Evolutionary conservation across 306 rosid species (phyloP).

Genomic region (Castanopsis chinensis): DNA sequence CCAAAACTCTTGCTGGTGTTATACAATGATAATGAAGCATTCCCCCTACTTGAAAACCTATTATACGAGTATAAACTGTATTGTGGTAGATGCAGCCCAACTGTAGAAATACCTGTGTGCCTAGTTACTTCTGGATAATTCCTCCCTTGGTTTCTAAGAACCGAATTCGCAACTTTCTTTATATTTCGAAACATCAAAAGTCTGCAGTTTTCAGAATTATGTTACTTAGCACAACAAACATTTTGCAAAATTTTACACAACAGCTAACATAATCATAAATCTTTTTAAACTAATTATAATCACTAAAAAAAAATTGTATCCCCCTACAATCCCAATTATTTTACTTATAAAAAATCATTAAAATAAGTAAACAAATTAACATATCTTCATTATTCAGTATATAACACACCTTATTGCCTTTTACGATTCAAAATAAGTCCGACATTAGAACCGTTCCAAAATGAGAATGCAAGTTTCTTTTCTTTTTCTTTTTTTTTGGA

Average conservation of each 20-base stretch:
- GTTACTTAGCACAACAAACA: constrained; percentile 10
- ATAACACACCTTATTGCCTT: not conserved
- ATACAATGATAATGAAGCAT: constrained; percentile 37
- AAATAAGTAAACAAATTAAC: not conserved
- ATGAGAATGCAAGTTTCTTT: not conserved
- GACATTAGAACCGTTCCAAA: not conserved
- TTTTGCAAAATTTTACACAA: constrained; percentile 6
- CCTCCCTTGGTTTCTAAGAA: constrained; percentile 35
- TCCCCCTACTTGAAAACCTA: constrained; percentile 40
- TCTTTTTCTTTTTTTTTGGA: no score
- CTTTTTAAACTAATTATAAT: not conserved
- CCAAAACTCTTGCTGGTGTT: constrained; percentile 36
- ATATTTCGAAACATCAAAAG: constrained; percentile 60
- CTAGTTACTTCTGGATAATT: constrained; percentile 38
- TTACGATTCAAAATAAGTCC: not conserved
- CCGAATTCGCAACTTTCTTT: constrained; percentile 44
- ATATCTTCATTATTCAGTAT: constrained; percentile 12
- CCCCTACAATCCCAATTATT: no score
- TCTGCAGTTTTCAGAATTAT: constrained; percentile 48
- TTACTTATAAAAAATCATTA: not conserved
- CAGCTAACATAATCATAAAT: not conserved
- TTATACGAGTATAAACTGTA: constrained; percentile 40
- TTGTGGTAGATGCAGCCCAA: constrained; percentile 48
- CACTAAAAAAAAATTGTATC: not conserved
- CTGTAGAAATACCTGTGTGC: constrained; percentile 46